Conservation (phyloP, 805 yeast genomes). For the Jamesozyma lodderae region DNA sequence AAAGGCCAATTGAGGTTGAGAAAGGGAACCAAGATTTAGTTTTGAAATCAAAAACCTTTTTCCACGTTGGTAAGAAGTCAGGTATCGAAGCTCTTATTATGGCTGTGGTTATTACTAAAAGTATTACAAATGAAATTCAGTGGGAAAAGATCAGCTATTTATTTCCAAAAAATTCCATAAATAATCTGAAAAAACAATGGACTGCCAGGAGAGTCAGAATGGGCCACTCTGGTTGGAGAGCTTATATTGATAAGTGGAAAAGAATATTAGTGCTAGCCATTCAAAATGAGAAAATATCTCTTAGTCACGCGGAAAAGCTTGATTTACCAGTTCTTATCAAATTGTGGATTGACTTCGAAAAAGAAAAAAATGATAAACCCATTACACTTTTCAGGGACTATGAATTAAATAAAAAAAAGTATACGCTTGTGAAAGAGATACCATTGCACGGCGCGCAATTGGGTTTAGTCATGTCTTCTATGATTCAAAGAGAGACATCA, state of each 20-base stretch:
- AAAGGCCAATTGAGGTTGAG: slow-evolving; percentile 1
- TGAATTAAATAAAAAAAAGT: slow-evolving; percentile 41
- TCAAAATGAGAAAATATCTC: slow-evolving; percentile 42
- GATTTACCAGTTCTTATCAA: slow-evolving; percentile 46
- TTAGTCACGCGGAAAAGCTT: slow-evolving; percentile 41
- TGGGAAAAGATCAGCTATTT: slow-evolving; percentile 52
- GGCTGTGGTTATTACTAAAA: slow-evolving; percentile 57
- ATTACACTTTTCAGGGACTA: slow-evolving; percentile 27
- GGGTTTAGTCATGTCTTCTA: slow-evolving; percentile 50
- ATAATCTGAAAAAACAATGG: slow-evolving; percentile 58
- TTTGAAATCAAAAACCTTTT: slow-evolving; percentile 4
- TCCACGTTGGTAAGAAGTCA: slow-evolving; percentile 28
- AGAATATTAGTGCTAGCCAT: slow-evolving; percentile 50
- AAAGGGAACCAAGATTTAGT: background rate
- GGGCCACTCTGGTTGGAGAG: slow-evolving; percentile 52
- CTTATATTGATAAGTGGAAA: slow-evolving; percentile 55
- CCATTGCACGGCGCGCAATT: slow-evolving; percentile 22
- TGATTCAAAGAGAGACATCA: slow-evolving; percentile 60
- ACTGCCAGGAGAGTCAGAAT: slow-evolving; percentile 42
- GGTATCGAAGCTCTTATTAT: slow-evolving; percentile 52
- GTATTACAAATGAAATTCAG: slow-evolving; percentile 51
- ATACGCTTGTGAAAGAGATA: slow-evolving; percentile 33
- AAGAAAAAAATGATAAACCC: slow-evolving; percentile 10
- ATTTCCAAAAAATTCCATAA: slow-evolving; percentile 36
- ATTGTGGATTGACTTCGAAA: slow-evolving; percentile 57